Base-by-base conservation (phyloP, 169 alveolate species). In the Theileria luwenshuni region DNA sequence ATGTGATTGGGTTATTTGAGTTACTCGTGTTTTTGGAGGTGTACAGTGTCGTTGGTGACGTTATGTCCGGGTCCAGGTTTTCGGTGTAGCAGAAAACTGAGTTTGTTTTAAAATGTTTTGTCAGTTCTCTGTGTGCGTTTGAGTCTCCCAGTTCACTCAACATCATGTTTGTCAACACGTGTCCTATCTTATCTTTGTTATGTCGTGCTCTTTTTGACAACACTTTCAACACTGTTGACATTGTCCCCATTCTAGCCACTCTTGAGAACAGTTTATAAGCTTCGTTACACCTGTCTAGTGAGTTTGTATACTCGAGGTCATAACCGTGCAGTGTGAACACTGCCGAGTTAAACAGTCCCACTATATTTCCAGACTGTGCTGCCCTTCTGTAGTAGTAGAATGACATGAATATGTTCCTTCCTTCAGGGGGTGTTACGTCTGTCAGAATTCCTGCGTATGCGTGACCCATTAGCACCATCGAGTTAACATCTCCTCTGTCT, bases 81-180 rank as follows among this genome's bases (percentile, higher is more conserved):
- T 56, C 38, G 19, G 65, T 38, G 56, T 65, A 79, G 35, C 87
- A 79, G 35, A 79, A 67, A 35, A 27, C 49, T n/a, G 74, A 27
- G 74, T 63, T 72, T 12, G 21, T 45, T 33, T 77, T 73, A 91
- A 95, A 93, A 23, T 90, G 83, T 49, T 73, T 83, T 0, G 95
- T 91, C 1, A 95, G 91, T 59, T 84, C 89, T 8, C 87, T 90
- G 64, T 93, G 95, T 25, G 92, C 94, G 8, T 84, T 86, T 19
- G 91, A 76, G 52, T 91, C 93, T 0, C 97, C 97, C 69, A 92
- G 35, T 58, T 93, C 97, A 12, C 95, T 86, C 10, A 93, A 79
- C 60, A 93, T 79, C 86, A 93, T 81, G 32, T 80, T 80, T 54
- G 83, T 42, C n/a, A 93, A 60, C 41, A 90, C 56, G 64, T 93